Evolutionary conservation across 208 protist species (phyloP).

Genomic region (Acanthamoeba royreba): DNA sequence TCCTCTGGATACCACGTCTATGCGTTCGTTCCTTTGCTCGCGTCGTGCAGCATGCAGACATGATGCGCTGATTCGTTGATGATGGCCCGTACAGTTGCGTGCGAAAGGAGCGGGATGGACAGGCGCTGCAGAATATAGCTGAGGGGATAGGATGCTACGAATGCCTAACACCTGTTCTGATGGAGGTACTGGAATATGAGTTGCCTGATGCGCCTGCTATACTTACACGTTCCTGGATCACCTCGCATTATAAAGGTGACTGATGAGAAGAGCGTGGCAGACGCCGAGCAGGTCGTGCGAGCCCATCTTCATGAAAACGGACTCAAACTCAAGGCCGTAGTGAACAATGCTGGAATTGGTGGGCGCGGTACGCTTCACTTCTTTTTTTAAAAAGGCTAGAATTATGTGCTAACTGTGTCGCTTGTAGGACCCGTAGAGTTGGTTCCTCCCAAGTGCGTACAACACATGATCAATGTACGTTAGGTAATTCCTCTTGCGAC

Average conservation of each 20-base stretch:
- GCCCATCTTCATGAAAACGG: not conserved
- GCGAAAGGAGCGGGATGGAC: not conserved
- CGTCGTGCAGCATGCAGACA: not conserved
- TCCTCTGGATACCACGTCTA: not conserved
- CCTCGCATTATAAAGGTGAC: too few relatives aligned
- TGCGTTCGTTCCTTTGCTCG: not conserved
- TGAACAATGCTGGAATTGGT: not conserved
- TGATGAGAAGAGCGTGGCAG: not conserved
- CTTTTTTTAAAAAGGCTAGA: too few relatives aligned
- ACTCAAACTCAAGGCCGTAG: not conserved
- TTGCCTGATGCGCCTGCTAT: too few relatives aligned
- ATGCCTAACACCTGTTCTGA: not conserved
- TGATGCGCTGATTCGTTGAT: not conserved
- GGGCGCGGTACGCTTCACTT: not conserved
- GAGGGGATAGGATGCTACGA: not conserved
- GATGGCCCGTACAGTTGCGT: not conserved
- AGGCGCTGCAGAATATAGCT: not conserved
- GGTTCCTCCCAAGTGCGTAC: not conserved
- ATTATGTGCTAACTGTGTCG: too few relatives aligned
- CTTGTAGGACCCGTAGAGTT: not conserved
- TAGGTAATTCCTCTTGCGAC: too few relatives aligned
- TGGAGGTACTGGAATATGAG: not conserved
- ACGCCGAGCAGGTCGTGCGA: not conserved
- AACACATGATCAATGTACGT: slow-evolving; percentile 16
- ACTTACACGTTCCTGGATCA: too few relatives aligned